phyloP scores from a whole-genome alignment of 2,329 filamentous ascomycete species.

The Aspergillus carbonarius region DNA sequence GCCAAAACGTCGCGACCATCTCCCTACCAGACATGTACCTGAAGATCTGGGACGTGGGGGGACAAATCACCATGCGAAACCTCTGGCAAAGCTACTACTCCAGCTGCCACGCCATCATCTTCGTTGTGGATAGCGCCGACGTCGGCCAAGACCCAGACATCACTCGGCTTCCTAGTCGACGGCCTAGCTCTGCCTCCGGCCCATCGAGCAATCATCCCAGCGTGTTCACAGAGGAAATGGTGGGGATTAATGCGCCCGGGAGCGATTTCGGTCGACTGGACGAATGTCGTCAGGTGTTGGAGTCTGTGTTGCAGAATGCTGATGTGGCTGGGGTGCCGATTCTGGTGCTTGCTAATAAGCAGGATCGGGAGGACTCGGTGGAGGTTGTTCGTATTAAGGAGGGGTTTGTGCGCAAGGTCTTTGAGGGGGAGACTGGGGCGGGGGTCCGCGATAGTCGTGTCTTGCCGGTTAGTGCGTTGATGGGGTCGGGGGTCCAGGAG shows the following conservation, averaged over 20 bases:
- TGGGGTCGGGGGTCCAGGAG: slow-evolving; percentile 76
- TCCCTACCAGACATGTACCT: slow-evolving; percentile 91
- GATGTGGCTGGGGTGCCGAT: slow-evolving; percentile 91
- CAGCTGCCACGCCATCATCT: slow-evolving; percentile 93
- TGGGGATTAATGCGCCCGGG: slow-evolving; percentile 36
- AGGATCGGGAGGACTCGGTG: slow-evolving; percentile 94
- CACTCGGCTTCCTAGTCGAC: slow-evolving; percentile 43
- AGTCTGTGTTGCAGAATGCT: slow-evolving; percentile 81
- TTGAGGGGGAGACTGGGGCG: slow-evolving; percentile 86
- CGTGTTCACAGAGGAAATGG: slow-evolving; percentile 34
- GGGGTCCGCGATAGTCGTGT: slow-evolving; percentile 88
- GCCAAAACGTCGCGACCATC: slow-evolving; percentile 93
- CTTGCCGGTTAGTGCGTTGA: slow-evolving; percentile 86
- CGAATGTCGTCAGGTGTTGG: slow-evolving; percentile 85
- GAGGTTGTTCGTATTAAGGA: slow-evolving; percentile 98
- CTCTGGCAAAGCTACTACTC: slow-evolving; percentile 97
- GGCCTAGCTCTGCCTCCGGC: slow-evolving; percentile 28
- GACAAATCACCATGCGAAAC: slow-evolving; percentile 81
- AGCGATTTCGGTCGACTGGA: slow-evolving; percentile 61
- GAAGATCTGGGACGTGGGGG: slow-evolving; percentile 98
- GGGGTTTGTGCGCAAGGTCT: slow-evolving; percentile 89
- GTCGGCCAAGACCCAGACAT: slow-evolving; percentile 76
- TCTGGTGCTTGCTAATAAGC: slow-evolving; percentile 92
- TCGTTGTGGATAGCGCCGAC: slow-evolving; percentile 94
- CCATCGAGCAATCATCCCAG: slow-evolving; percentile 16